phyloP scores from a whole-genome alignment of 2,329 filamentous ascomycete genomes.

The Cladosporium velox region DNA sequence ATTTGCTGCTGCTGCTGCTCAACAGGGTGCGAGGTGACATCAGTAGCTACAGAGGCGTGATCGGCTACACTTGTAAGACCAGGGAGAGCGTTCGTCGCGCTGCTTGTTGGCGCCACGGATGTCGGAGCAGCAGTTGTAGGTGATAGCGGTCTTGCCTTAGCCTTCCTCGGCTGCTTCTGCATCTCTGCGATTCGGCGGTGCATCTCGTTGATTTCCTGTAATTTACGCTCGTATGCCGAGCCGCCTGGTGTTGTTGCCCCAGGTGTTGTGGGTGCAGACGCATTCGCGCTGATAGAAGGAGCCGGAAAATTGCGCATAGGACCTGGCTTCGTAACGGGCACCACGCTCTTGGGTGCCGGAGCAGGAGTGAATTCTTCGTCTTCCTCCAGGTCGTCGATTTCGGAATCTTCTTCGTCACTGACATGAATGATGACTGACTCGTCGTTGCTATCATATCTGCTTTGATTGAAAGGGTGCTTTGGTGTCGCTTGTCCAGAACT shows the following conservation, averaged over 20 bases:
- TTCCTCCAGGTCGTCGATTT: slow-evolving; percentile 19
- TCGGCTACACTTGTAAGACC: neutral
- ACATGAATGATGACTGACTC: slow-evolving; percentile 78
- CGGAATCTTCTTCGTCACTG: slow-evolving; percentile 56
- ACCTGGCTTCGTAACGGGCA: neutral
- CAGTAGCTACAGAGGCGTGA: neutral
- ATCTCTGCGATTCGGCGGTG: slow-evolving; percentile 45
- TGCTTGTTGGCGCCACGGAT: neutral
- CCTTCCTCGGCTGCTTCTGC: slow-evolving; percentile 44
- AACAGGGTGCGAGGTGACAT: neutral
- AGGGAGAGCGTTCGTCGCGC: neutral
- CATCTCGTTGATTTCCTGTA: slow-evolving; percentile 30
- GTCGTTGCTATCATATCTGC: slow-evolving; percentile 50
- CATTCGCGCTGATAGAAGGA: neutral
- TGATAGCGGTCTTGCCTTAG: neutral
- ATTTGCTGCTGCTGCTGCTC: slow-evolving; percentile 4
- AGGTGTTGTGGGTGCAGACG: slow-evolving; percentile 9
- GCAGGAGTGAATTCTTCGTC: neutral
- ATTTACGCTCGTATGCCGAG: slow-evolving; percentile 25
- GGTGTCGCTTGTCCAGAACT: slow-evolving; percentile 33
- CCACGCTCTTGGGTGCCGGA: neutral
- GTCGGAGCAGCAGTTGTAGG: neutral
- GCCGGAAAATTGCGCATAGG: slow-evolving; percentile 13
- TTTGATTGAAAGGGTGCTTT: slow-evolving; percentile 66
- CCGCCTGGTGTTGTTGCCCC: slow-evolving; percentile 26